phyloP scores from a whole-genome alignment of 169 alveolate species.

The Cryptosporidium felis region DNA sequence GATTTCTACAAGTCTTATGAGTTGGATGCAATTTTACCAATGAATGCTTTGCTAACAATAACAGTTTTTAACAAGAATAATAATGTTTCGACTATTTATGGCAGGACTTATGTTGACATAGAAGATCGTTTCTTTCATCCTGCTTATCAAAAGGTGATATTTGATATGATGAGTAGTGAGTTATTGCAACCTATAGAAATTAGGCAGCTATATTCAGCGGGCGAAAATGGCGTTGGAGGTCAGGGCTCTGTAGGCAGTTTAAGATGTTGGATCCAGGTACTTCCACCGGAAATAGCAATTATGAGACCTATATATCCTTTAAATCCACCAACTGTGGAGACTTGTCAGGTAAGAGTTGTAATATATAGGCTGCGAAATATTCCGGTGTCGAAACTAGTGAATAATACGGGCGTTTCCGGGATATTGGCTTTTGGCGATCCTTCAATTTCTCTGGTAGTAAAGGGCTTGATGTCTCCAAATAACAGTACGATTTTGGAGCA shows the following conservation, averaged over 20 bases:
- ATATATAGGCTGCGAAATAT: constrained; percentile 53
- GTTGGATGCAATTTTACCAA: constrained; percentile 65
- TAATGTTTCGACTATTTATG: constrained; percentile 35
- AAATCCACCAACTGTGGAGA: constrained; percentile 68
- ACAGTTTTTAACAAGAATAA: constrained; percentile 42
- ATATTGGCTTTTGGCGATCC: constrained; percentile 67
- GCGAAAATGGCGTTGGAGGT: not conserved
- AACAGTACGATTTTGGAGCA: constrained; percentile 36
- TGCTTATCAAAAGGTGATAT: constrained; percentile 31
- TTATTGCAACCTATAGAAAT: constrained; percentile 56
- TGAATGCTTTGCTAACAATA: constrained; percentile 59
- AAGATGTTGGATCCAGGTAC: constrained; percentile 70
- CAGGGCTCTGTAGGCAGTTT: constrained; percentile 60
- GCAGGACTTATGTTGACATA: constrained; percentile 66
- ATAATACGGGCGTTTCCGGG: constrained; percentile 50
- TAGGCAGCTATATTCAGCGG: constrained; percentile 27
- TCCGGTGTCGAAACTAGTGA: constrained; percentile 48
- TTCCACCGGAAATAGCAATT: constrained; percentile 64
- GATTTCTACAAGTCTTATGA: constrained; percentile 60
- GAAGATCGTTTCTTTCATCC: constrained; percentile 71
- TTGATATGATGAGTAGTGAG: constrained; percentile 5
- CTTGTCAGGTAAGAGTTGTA: constrained; percentile 66
- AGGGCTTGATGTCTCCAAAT: constrained; percentile 70
- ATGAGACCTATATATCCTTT: constrained; percentile 65
- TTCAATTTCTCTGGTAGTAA: constrained; percentile 56